Evolutionary conservation across 2,329 filamentous ascomycete genomes (phyloP).

Genomic region (Leptographium wingfieldii): DNA sequence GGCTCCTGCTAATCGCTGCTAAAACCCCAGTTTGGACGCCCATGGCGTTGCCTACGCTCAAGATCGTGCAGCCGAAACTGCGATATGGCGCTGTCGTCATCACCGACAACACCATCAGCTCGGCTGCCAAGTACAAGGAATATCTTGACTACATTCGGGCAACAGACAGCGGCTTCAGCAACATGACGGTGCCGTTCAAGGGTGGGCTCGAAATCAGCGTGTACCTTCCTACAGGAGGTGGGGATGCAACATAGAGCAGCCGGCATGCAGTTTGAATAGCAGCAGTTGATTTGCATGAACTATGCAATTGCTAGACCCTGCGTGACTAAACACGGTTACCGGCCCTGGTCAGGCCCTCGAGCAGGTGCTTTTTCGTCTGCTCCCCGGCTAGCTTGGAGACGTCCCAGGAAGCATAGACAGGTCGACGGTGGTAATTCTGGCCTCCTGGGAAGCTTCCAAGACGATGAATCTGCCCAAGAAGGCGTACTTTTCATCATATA

Average conservation of each 20-base stretch:
- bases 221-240: conserved; percentile 4
- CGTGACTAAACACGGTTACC: neutral
- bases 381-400: conserved; percentile 22
- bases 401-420: conserved; percentile 29
- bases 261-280: too few species aligned
- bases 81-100: conserved; percentile 27
- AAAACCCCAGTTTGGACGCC: conserved; percentile 16
- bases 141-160: conserved; percentile 25
- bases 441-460: conserved; percentile 26
- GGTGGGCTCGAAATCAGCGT: conserved; percentile 15
- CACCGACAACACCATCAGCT: conserved; percentile 26
- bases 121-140: conserved; percentile 23
- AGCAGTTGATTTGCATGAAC: neutral
- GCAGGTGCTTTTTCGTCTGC: conserved; percentile 6
- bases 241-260: neutral
- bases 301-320: neutral
- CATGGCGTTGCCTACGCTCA: conserved; percentile 22
- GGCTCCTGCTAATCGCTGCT: neutral
- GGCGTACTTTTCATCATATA: neutral
- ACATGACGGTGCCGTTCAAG: conserved; percentile 12
- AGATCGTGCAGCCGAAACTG: conserved; percentile 22
- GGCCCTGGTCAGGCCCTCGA: neutral
- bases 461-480: conserved; percentile 21
- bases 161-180: conserved; percentile 28
- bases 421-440: conserved; percentile 26